Conservation (phyloP, 2,329 filamentous ascomycete genomes). For the Aspergillus sp. region DNA sequence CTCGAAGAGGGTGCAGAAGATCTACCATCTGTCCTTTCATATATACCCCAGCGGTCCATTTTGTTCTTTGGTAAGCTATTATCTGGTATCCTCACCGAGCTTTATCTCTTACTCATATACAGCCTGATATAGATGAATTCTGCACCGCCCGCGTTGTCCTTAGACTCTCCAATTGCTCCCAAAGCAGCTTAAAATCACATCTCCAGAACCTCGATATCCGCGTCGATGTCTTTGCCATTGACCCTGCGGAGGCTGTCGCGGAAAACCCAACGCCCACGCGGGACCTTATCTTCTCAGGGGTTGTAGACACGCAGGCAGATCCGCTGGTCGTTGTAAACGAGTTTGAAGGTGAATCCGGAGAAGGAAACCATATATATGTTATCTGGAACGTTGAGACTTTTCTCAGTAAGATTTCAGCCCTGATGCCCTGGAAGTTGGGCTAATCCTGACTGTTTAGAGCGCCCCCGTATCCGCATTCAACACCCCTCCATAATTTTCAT, state of each 20-base stretch:
- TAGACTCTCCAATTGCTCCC: conserved; percentile 51
- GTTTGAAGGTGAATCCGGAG: conserved; percentile 39
- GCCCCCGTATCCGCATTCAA: conserved; percentile 53
- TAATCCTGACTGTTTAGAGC: conserved; percentile 28
- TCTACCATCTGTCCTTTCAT: conserved; percentile 46
- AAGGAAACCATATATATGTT: conserved; percentile 41
- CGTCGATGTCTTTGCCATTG: conserved; percentile 50
- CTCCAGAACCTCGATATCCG: conserved; percentile 51
- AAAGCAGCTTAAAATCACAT: conserved; percentile 48
- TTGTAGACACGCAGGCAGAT: conserved; percentile 39
- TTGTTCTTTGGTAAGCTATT: conserved; percentile 51
- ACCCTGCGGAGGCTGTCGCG: conserved; percentile 41
- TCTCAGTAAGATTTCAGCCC: conserved; percentile 32
- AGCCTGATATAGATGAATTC: conserved; percentile 53
- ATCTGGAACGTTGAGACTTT: conserved; percentile 47
- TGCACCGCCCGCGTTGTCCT: conserved; percentile 53
- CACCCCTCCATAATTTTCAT: conserved; percentile 58
- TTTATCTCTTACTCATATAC: conserved; percentile 49
- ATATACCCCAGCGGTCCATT: conserved; percentile 51
- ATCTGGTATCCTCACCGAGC: conserved; percentile 8
- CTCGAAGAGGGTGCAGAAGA: conserved; percentile 47
- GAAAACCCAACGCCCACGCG: conserved; percentile 37
- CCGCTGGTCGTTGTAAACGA: conserved; percentile 47
- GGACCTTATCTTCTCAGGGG: conserved; percentile 45
- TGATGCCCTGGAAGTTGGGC: not conserved